phyloP scores from a whole-genome alignment of 352 stramenopile species.

The Phytopythium montanum region DNA sequence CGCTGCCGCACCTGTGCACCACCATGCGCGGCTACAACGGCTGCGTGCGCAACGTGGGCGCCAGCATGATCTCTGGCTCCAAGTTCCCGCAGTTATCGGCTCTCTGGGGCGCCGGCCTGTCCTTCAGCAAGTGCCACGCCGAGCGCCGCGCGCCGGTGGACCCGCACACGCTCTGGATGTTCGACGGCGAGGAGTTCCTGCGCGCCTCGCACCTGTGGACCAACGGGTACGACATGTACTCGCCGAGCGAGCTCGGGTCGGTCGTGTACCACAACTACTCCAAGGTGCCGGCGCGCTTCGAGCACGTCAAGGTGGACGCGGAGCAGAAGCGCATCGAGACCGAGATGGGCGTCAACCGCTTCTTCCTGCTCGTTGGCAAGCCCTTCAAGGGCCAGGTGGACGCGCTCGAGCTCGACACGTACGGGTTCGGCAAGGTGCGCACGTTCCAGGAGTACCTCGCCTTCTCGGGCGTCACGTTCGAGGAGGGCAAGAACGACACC shows the following conservation, averaged over 20 bases:
- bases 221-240: conserved; percentile 70
- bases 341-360: conserved; percentile 54
- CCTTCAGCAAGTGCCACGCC: conserved; percentile 84
- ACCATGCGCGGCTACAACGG: conserved; percentile 68
- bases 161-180: conserved; percentile 80
- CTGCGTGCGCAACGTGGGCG: conserved; percentile 66
- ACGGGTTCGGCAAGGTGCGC: conserved; percentile 44
- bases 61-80: conserved; percentile 72
- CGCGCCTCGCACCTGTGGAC: conserved; percentile 60
- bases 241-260: conserved; percentile 44
- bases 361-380: conserved; percentile 49
- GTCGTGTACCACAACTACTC: conserved; percentile 82
- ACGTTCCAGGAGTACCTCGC: conserved; percentile 58
- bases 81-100: conserved; percentile 73
- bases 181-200: conserved; percentile 71
- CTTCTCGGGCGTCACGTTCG: conserved; percentile 55
- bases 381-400: conserved; percentile 59
- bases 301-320: conserved; percentile 46
- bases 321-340: conserved; percentile 37
- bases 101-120: conserved; percentile 75
- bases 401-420: conserved; percentile 59
- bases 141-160: conserved; percentile 71
- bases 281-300: conserved; percentile 56
- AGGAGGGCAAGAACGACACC: conserved; percentile 43
- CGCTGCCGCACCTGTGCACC: conserved; percentile 69